A percentile compares a stretch with the other conserved stretches of the same genome.
These are phyloP conservation scores for Metschnikowia arizonensis DNA, from an alignment of 805 yeast genomes.

Conservation along the genomic window DNA sequence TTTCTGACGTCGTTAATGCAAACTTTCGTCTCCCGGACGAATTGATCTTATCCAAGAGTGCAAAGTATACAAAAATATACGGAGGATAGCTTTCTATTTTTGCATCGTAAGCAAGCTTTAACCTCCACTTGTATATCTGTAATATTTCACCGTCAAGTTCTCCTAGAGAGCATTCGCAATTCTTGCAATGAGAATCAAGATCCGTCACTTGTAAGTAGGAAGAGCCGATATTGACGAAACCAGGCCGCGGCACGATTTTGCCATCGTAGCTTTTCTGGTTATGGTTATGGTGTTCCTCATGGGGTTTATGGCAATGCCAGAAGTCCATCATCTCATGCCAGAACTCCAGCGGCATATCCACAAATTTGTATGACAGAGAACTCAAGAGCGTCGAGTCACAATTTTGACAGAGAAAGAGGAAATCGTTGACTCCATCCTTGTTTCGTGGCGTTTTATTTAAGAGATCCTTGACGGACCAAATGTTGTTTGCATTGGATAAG, in stretches of 20 bases:
- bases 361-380: slow-evolving; percentile 32
- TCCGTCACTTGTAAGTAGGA: slow-evolving; percentile 47
- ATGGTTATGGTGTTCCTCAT: slow-evolving; percentile 20
- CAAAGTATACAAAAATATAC: slow-evolving; percentile 19
- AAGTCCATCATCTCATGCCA: slow-evolving; percentile 97
- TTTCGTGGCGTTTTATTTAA: slow-evolving; percentile 29
- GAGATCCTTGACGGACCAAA: slow-evolving; percentile 45
- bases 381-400: slow-evolving; percentile 31
- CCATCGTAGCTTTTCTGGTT: slow-evolving; percentile 28
- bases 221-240: slow-evolving; percentile 50
- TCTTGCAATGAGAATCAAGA: slow-evolving; percentile 26
- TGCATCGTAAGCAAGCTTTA: slow-evolving; percentile 26
- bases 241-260: slow-evolving; percentile 40
- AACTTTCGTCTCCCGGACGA: slow-evolving; percentile 36
- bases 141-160: slow-evolving; percentile 21
- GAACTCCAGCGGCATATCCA: slow-evolving; percentile 81
- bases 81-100: slow-evolving; percentile 19
- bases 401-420: slow-evolving; percentile 26
- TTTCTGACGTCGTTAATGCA: slow-evolving; percentile 13
- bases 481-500: slow-evolving; percentile 10
- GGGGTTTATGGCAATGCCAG: slow-evolving; percentile 95
- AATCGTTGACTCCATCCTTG: slow-evolving; percentile 19
- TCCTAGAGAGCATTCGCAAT: slow-evolving; percentile 42
- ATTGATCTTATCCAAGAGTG: slow-evolving; percentile 36
- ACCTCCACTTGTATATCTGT: slow-evolving; percentile 54